Conservation (phyloP, 352 stramenopile genomes). For the Stephanocyclus meneghinianus region DNA sequence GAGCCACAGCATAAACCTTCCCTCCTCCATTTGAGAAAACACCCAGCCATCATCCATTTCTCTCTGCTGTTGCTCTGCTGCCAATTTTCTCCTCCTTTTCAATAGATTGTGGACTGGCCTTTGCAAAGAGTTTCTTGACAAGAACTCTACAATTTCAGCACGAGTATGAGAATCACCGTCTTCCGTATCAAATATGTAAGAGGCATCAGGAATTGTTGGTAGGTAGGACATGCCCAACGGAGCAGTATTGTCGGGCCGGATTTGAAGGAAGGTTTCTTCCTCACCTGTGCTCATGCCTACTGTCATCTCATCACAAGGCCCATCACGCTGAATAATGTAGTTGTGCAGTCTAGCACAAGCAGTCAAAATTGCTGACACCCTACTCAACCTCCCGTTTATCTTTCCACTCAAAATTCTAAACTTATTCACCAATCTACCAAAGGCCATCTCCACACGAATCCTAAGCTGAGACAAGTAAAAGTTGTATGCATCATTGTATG, state of each 20-base stretch:
- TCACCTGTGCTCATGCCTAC: not conserved
- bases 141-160: constrained; percentile 3
- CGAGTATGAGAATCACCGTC: constrained; percentile 12
- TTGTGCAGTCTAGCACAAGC: not conserved
- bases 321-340: not conserved
- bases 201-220: constrained; percentile 10
- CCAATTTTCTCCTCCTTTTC: constrained; percentile 1
- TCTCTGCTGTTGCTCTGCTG: not conserved
- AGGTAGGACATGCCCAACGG: constrained; percentile 17
- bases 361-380: constrained; percentile 18
- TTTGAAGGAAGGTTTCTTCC: not conserved
- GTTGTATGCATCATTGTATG: constrained; percentile 34
- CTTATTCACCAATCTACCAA: constrained; percentile 47
- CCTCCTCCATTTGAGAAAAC: not conserved
- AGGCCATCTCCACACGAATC: constrained; percentile 74
- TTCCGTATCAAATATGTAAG: not conserved
- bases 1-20: not conserved
- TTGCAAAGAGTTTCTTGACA: not conserved
- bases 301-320: not conserved
- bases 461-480: constrained; percentile 63
- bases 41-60: not conserved
- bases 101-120: not conserved
- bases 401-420: constrained; percentile 42
- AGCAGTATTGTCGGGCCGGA: not conserved
- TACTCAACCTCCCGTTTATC: constrained; percentile 16